Evolutionary conservation across 345 rosid genomes (phyloP), one percentile per base, ranked within the genome.

Genomic region (Pistacia integerrima): DNA sequence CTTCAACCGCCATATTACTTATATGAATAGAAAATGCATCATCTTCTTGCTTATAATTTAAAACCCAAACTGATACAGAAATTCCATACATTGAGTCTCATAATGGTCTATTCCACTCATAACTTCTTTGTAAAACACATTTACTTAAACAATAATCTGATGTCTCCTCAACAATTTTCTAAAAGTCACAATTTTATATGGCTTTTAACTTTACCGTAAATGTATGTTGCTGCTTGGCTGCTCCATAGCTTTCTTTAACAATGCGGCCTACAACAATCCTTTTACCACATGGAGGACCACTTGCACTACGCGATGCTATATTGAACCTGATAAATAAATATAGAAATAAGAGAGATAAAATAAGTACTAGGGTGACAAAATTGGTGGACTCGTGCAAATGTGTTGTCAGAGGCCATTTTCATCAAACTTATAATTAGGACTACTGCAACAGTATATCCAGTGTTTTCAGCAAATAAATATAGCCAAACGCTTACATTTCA

Each of bases 211-310:
- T 41, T 79, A 90, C 94, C 0, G 94, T 88, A 82, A 87, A 90
- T n/a, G 94, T 88, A 63, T 90, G 94, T 49, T 88, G 94, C 84
- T 88, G 92, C 83, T 87, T 90, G 79, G 89, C 88, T 75, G 85
- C 82, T 68, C 94, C 94, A 60, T 90, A 88, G 78, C 92, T 90
- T 77, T 90, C 94, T 73, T 84, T 87, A 72, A 88, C 88, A 65
- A 90, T 88, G 49, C 88, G 84, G 11, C 90, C 90, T 3, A 74
- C 89, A 68, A 90, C 80, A 20, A 77, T 76, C 81, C 94, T 87
- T 69, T 74, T 83, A 16, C 90, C 89, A 61, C 79, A 74, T 22
- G 92, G 85, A 70, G 91, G 88, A 82, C 88, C 92, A 59, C 28
- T 65, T 12, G 94, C 88, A 72, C 91, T 83, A 41, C 88, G 80